These are phyloP conservation scores for Xylaria curta DNA, from an alignment of 495 filamentous ascomycete genomes.

Conservation along the genomic window DNA sequence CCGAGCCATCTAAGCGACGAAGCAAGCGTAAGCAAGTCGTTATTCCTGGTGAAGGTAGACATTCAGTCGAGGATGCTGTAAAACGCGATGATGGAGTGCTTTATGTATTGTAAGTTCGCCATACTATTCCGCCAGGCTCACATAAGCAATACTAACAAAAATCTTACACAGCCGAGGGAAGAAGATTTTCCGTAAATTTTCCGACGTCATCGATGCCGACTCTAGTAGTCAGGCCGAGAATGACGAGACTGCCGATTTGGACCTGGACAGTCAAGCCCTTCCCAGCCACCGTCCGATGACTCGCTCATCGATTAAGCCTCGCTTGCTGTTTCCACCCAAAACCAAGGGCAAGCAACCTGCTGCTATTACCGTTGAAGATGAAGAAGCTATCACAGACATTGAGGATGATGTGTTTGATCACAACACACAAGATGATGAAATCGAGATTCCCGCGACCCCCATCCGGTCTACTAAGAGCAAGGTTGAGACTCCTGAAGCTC, in stretches of 20 bases:
- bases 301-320: constrained; percentile 79
- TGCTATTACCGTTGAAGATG: constrained; percentile 58
- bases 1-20: constrained; percentile 45
- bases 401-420: constrained; percentile 58
- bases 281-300: constrained; percentile 63
- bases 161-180: constrained; percentile 76
- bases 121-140: constrained; percentile 8
- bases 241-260: constrained; percentile 54
- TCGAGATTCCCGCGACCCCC: constrained; percentile 52
- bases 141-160: constrained; percentile 33
- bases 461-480: constrained; percentile 36
- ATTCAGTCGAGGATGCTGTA: constrained; percentile 66
- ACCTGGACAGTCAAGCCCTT: constrained; percentile 56
- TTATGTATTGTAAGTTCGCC: constrained; percentile 79
- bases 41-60: constrained; percentile 60
- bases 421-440: constrained; percentile 55
- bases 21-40: constrained; percentile 53
- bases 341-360: constrained; percentile 58
- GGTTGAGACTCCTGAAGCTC: constrained; percentile 57
- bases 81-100: constrained; percentile 78
- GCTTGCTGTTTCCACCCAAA: constrained; percentile 76
- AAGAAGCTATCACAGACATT: constrained; percentile 54
- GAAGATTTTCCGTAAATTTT: constrained; percentile 77
- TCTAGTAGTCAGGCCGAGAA: constrained; percentile 35
- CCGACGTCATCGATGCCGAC: constrained; percentile 42